These are phyloP conservation scores for Talaromyces stipitatus DNA, from an alignment of 495 filamentous ascomycete species.

Conservation along the genomic window DNA sequence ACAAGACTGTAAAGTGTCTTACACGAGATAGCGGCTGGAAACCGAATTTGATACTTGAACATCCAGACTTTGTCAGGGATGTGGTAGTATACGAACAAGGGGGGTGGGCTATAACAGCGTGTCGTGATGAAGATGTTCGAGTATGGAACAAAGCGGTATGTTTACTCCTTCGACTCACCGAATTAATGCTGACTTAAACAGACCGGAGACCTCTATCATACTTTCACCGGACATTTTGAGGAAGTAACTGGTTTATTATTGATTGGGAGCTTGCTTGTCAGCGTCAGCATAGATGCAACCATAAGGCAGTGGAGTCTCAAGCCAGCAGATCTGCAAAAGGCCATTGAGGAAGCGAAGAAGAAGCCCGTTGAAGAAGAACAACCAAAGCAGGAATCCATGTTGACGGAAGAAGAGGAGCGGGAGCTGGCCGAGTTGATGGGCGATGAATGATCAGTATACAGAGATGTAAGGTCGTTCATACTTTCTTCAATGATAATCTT, in stretches of 20 bases:
- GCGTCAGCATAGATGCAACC: conserved; percentile 83
- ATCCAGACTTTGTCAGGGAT: conserved; percentile 86
- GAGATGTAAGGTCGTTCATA: neutral
- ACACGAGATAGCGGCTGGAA: conserved; percentile 57
- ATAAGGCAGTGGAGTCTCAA: conserved; percentile 72
- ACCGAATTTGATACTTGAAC: conserved; percentile 60
- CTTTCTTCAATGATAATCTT: conserved; percentile 16
- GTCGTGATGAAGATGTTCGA: conserved; percentile 83
- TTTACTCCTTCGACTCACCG: conserved; percentile 4
- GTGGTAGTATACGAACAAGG: conserved; percentile 62
- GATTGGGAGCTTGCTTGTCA: conserved; percentile 55
- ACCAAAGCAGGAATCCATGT: conserved; percentile 33
- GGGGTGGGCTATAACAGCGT: conserved; percentile 83
- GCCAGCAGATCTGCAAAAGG: conserved; percentile 53
- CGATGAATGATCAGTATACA: conserved; percentile 34
- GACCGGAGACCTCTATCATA: conserved; percentile 67
- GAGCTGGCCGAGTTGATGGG: conserved; percentile 86
- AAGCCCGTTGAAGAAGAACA: conserved; percentile 42
- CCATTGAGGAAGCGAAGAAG: conserved; percentile 49
- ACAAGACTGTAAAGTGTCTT: conserved; percentile 73
- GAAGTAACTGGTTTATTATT: conserved; percentile 78
- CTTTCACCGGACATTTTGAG: conserved; percentile 81
- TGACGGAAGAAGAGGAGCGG: conserved; percentile 77
- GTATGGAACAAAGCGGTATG: conserved; percentile 70
- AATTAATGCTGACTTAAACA: conserved; percentile 15